phyloP scores from a whole-genome alignment of 2,329 filamentous ascomycete genomes.

The Alternaria sp. region DNA sequence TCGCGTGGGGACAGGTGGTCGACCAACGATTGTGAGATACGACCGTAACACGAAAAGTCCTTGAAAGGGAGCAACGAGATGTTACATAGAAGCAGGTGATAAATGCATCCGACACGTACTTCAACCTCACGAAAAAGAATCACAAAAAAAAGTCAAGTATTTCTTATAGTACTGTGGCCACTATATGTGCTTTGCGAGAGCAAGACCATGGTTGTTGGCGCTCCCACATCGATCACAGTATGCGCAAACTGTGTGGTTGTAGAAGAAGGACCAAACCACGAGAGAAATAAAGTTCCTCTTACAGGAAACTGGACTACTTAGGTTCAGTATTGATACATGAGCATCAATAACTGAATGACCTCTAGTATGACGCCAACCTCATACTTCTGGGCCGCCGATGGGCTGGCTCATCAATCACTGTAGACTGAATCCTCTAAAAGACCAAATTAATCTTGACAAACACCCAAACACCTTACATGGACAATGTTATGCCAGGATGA shows the following conservation, averaged over 20 bases:
- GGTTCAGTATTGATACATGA: not conserved
- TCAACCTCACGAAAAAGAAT: too few relatives aligned
- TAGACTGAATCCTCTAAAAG: not conserved
- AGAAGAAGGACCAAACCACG: not conserved
- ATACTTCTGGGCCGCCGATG: not conserved
- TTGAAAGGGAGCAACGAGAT: too few relatives aligned
- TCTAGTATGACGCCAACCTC: not conserved
- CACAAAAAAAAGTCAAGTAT: too few relatives aligned
- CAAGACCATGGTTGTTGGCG: not conserved
- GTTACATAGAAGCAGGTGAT: too few relatives aligned
- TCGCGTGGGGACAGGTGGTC: too few relatives aligned
- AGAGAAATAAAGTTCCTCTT: not conserved
- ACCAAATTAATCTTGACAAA: not conserved
- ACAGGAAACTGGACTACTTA: not conserved
- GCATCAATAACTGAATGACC: not conserved
- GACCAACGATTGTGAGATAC: too few relatives aligned
- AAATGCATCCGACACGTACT: too few relatives aligned
- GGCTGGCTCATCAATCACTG: not conserved
- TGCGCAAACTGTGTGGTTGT: not conserved
- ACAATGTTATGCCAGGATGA: not conserved
- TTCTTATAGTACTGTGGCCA: too few relatives aligned
- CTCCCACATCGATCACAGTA: not conserved
- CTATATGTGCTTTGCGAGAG: not conserved
- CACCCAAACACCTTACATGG: not conserved
- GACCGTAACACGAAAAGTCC: too few relatives aligned